Evolutionary conservation across 2,329 filamentous ascomycete species (phyloP), one percentile per base, ranked within the genome.

Genomic region (Neofusicoccum parvum): DNA sequence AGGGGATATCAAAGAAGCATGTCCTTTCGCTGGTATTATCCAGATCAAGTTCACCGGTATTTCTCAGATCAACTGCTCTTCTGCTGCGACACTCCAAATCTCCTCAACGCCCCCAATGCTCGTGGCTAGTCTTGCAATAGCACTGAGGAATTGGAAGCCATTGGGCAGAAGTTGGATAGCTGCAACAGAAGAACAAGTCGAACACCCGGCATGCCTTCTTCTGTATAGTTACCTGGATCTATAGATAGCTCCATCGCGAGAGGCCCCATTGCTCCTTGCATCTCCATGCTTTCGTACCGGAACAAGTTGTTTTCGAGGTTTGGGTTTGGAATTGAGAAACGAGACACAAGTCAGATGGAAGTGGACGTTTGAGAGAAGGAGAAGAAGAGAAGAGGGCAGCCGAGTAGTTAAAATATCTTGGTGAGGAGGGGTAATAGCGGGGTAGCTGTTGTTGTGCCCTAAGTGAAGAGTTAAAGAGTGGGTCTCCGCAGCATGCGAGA

Each of bases 11-110:
- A 84, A 87, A 87, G 86, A 89, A 90, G 90, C 90, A 92, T 89
- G 87, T 92, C 87, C 90, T 92, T 92, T 89, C 90, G 90, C 90
- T 91, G 88, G 88, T 85, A 91, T 91, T 91, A 89, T 88, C 87
- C 88, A 90, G 88, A 90, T 91, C 89, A 92, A 92, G 89, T 92
- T 91, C 85, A 82, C 81, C 88, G 88, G 88, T 91, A 89, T 90
- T 80, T 91, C 88, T 90, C 88, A 90, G 88, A 89, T 81, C 82
- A 73, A 74, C 69, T 71, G 68, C 76, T 77, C 74, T 73, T 39
- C 48, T 53, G 14, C 39, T 9, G 14, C 23, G 3, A 10, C 7
- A 7, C 17, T 9, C 27, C 48, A 71, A 71, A 72, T 69, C 71
- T 70, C 70, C 72, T 71, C 69, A 71, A 64, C 64, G 39, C 9